Conservation (phyloP, 2,329 filamentous ascomycete species). For the Cladosporium phlei region DNA sequence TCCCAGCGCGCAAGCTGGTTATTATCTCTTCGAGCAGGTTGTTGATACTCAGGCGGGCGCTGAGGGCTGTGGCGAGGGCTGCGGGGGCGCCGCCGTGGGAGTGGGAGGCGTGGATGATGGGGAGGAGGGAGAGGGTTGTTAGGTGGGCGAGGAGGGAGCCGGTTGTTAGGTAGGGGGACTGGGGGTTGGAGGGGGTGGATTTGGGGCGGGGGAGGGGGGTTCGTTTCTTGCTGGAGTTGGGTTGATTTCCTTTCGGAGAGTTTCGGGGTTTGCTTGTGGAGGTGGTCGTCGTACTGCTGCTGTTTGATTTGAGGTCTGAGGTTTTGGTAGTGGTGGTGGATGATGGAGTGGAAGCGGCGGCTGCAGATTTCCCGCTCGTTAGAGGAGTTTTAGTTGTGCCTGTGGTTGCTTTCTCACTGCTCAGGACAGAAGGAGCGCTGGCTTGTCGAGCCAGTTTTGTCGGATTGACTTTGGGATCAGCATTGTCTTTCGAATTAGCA, state of each 20-base stretch:
- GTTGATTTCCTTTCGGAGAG: no score
- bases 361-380: background rate
- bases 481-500: no score
- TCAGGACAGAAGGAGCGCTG: constrained; percentile 2
- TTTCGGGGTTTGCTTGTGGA: background rate
- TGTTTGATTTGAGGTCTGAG: background rate
- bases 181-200: constrained; percentile 16
- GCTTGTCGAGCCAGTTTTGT: background rate
- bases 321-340: no score
- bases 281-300: background rate
- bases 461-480: no score
- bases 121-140: constrained; percentile 24
- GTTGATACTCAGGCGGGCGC: constrained; percentile 25
- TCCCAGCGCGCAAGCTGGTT: constrained; percentile 25
- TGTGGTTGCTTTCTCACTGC: no score
- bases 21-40: constrained; percentile 27
- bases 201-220: background rate
- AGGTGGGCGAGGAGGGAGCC: constrained; percentile 28
- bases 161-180: constrained; percentile 23
- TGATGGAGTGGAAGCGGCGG: background rate
- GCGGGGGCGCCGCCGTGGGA: constrained; percentile 23
- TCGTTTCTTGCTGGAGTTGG: no score
- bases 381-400: background rate
- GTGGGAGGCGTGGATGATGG: constrained; percentile 25
- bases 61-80: constrained; percentile 24